A percentile compares a stretch with the other conserved stretches of the same genome.
Evolutionary conservation across 306 rosid species (phyloP).

Genomic region (Carpinus viminea): DNA sequence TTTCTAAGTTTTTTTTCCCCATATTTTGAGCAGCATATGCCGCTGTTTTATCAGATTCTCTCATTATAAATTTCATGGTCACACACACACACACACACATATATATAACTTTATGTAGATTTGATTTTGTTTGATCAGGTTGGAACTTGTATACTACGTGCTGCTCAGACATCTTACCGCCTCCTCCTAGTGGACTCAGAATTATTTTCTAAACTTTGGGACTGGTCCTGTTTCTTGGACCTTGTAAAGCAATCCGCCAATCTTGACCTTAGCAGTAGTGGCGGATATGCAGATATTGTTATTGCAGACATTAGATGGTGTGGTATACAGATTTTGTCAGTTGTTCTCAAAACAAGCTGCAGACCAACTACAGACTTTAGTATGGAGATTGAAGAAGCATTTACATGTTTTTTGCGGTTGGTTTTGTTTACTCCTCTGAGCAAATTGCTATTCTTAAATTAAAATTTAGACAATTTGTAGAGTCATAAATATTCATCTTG

Average conservation of each 20-base stretch:
- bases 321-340: constrained; percentile 47
- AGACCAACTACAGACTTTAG: constrained; percentile 44
- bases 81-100: not conserved
- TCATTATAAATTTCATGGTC: not conserved
- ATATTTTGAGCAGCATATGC: not conserved
- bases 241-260: constrained; percentile 39
- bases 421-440: constrained; percentile 28
- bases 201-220: constrained; percentile 64
- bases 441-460: constrained; percentile 15
- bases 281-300: constrained; percentile 21
- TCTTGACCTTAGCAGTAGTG: constrained; percentile 14
- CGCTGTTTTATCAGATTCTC: not conserved
- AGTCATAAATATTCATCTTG: constrained; percentile 24
- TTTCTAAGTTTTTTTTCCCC: not conserved
- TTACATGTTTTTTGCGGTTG: constrained; percentile 64
- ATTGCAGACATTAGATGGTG: constrained; percentile 68
- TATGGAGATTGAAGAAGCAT: constrained; percentile 50
- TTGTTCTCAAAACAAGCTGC: constrained; percentile 56
- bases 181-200: constrained; percentile 57
- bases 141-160: constrained; percentile 37
- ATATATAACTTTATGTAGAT: not conserved
- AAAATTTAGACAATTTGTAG: constrained; percentile 5
- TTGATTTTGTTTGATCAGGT: constrained; percentile 33
- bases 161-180: constrained; percentile 68
- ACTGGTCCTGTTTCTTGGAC: constrained; percentile 74